phyloP scores from a whole-genome alignment of 306 rosid species.

The Pyrus pyrifolia region DNA sequence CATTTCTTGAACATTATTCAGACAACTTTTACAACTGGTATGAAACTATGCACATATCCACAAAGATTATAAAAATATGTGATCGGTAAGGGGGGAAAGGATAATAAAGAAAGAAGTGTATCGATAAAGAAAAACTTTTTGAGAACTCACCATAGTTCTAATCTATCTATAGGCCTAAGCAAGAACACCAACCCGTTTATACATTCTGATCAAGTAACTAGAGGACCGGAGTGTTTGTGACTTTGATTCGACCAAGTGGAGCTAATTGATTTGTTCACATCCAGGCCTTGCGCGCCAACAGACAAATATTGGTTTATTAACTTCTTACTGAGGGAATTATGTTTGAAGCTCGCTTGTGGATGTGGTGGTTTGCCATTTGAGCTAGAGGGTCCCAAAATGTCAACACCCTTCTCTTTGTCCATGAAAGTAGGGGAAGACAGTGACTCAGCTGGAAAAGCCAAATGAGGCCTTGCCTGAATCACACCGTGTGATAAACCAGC shows the following conservation, averaged over 20 bases:
- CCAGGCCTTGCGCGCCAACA: conserved; percentile 63
- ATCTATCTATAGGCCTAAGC: background rate
- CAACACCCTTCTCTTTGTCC: conserved; percentile 33
- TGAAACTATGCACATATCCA: background rate
- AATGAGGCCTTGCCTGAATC: conserved; percentile 54
- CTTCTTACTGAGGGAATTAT: conserved; percentile 43
- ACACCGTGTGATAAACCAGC: conserved; percentile 80
- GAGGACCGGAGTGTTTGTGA: conserved; percentile 34
- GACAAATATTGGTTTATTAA: conserved; percentile 59
- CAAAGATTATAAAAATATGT: background rate
- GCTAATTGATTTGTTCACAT: conserved; percentile 37
- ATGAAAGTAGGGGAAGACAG: conserved; percentile 38
- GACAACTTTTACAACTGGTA: background rate
- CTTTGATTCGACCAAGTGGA: conserved; percentile 30
- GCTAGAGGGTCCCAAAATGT: conserved; percentile 28
- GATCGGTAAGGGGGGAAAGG: background rate
- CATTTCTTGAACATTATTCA: background rate
- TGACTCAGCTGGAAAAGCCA: conserved; percentile 23
- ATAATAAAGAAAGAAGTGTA: background rate
- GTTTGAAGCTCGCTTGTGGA: conserved; percentile 20
- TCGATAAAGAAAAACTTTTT: background rate
- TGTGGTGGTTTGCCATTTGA: conserved; percentile 21
- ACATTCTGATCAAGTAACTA: conserved; percentile 40
- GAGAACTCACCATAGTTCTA: conserved; percentile 2
- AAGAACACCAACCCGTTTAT: background rate